phyloP scores from a whole-genome alignment of 768 basidiomycete genomes.

The Boletus eberwhitei region DNA sequence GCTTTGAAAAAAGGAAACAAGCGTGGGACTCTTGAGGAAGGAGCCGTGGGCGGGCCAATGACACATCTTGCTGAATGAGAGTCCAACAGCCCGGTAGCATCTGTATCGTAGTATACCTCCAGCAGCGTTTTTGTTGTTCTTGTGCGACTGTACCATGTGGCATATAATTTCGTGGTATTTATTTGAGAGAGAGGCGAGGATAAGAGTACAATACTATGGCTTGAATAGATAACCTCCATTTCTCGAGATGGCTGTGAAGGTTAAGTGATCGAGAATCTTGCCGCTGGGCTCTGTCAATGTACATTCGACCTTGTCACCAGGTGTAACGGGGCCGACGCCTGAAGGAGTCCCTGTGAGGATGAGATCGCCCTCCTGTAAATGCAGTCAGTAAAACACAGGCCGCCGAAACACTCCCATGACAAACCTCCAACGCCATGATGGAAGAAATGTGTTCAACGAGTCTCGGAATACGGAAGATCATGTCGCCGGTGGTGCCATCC shows the following conservation, averaged over 20 bases:
- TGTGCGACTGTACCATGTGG: conserved; percentile 11
- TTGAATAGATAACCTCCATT: conserved; percentile 66
- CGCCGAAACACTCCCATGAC: conserved; percentile 6
- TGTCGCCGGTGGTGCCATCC: conserved; percentile 78
- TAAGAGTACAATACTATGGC: conserved; percentile 12
- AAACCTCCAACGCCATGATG: conserved; percentile 94
- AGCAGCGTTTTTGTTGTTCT: conserved; percentile 1
- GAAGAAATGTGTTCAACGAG: conserved; percentile 90
- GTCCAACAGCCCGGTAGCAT: background rate
- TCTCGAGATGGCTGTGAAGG: conserved; percentile 64
- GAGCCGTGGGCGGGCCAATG: background rate
- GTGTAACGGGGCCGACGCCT: conserved; percentile 75
- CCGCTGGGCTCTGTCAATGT: conserved; percentile 53
- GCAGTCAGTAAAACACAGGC: background rate
- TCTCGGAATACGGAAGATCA: conserved; percentile 89
- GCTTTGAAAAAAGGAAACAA: conserved; percentile 16
- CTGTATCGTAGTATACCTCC: conserved; percentile 20
- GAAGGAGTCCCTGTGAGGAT: conserved; percentile 89
- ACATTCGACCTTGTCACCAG: conserved; percentile 81
- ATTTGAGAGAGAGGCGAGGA: background rate
- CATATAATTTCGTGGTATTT: conserved; percentile 10
- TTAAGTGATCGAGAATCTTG: conserved; percentile 56
- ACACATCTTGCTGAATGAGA: background rate
- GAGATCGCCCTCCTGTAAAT: conserved; percentile 79
- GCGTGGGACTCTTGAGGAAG: conserved; percentile 15